Evolutionary conservation across 768 basidiomycete species (phyloP), one percentile per base, ranked within the genome.

Genomic region (Amanita muscaria): DNA sequence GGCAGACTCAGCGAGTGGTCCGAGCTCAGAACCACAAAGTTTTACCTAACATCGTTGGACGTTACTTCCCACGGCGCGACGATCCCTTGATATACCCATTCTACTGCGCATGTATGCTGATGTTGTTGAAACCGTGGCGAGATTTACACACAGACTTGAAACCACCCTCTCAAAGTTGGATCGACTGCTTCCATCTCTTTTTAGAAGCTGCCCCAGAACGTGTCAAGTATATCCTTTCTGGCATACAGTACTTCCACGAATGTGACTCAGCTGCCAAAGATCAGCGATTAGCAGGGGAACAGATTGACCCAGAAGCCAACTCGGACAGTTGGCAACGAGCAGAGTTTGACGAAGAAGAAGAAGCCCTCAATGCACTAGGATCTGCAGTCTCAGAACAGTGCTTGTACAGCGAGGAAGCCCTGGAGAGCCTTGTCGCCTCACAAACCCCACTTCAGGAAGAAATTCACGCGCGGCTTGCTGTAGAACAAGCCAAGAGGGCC

Each of bases 91-190:
- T 24, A 2, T 27, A 50, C 1, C 22, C 48, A 0, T 59, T 66
- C 9, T 73, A 68, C 35, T 64, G 53, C 27, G 68, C 69, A 4
- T 54, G 40, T 1, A 66, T 67, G 52, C 49, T 71, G 0, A 39
- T 61, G 31, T 52, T 70, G 2, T 46, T 71, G 4, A 62, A 63
- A 37, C 69, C 69, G 1, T 73, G 68, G 71, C 44, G 59, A 0
- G 22, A 47, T 12, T 1, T 66, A 0, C 12, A 37, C 2, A 33
- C 12, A 1, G 64, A 67, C 42, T 52, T 69, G 1, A 62, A 59
- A 37, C 1, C 3, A 0, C 5, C 8, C 0, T 6, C 32, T 4
- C 22, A 54, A 31, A 48, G 53, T 1, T 69, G 66, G 59, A n/a
- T 23, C 6, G 27, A 29, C 12, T 6, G 7, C 6, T 29, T 29